A percentile compares a stretch with the other conserved stretches of the same genome.
Evolutionary conservation across 306 rosid genomes (phyloP).

Genomic region (Fragaria ananassa): DNA sequence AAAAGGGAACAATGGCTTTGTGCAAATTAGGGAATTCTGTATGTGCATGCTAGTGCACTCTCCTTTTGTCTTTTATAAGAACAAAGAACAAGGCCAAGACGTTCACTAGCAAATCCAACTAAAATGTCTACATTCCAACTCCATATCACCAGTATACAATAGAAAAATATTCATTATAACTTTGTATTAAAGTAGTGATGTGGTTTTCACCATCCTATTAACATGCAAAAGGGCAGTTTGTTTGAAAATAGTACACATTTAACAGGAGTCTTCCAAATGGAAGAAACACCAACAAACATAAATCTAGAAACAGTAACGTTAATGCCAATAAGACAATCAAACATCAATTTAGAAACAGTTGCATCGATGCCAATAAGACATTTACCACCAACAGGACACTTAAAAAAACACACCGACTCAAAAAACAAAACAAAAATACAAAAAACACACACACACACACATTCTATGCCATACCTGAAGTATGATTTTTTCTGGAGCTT

Average conservation of each 20-base stretch:
- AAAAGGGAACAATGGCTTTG: neutral
- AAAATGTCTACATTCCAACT: neutral
- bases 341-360: neutral
- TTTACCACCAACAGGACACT: neutral
- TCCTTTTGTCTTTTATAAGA: neutral
- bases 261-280: neutral
- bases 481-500: constrained; percentile 98
- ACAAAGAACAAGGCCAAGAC: neutral
- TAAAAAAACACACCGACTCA: too few relatives aligned
- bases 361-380: neutral
- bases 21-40: neutral
- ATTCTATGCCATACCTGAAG: constrained; percentile 60
- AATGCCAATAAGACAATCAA: neutral
- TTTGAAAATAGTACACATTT: neutral
- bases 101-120: neutral
- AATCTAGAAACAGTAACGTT: neutral
- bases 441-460: neutral
- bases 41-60: neutral
- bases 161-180: neutral
- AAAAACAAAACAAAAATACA: too few relatives aligned
- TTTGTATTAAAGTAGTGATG: neutral
- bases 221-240: neutral
- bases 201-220: neutral
- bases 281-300: neutral
- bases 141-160: neutral